Evolutionary conservation across 805 yeast species (phyloP).

Genomic region (Candida morakotiae): DNA sequence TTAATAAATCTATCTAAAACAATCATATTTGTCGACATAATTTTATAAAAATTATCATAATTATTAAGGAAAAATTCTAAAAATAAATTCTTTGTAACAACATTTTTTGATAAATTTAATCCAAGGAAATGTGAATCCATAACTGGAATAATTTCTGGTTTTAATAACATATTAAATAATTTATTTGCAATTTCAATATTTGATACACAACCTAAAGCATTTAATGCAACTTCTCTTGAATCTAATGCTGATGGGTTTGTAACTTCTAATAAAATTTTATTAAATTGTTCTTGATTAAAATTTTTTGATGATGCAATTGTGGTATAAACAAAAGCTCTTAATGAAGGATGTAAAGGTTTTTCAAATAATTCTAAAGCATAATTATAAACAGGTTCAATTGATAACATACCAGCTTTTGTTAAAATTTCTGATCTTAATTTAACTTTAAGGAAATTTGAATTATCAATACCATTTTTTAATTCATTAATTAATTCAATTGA

Average conservation of each 20-base stretch:
- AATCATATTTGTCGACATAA: slow-evolving; percentile 48
- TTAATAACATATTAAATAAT: slow-evolving; percentile 37
- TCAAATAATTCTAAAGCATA: slow-evolving; percentile 29
- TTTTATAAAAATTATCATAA: slow-evolving; percentile 40
- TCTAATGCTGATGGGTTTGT: slow-evolving; percentile 51
- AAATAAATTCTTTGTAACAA: slow-evolving; percentile 36
- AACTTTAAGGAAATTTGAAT: slow-evolving; percentile 22
- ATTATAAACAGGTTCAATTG: slow-evolving; percentile 33
- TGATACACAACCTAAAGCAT: slow-evolving; percentile 48
- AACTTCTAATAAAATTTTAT: slow-evolving; percentile 42
- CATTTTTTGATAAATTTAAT: slow-evolving; percentile 43
- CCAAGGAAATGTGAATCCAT: slow-evolving; percentile 60
- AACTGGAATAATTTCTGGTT: slow-evolving; percentile 43
- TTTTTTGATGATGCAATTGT: slow-evolving; percentile 38
- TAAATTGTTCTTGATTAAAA: slow-evolving; percentile 31
- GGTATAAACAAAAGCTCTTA: slow-evolving; percentile 39
- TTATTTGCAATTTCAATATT: slow-evolving; percentile 32
- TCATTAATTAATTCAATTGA: slow-evolving; percentile 22
- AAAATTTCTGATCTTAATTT: slow-evolving; percentile 39
- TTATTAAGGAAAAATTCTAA: slow-evolving; percentile 50
- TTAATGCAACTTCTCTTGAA: slow-evolving; percentile 53
- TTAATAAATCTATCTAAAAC: slow-evolving; percentile 46
- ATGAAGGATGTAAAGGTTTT: slow-evolving; percentile 38
- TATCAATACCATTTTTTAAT: slow-evolving; percentile 12
- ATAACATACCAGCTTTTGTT: slow-evolving; percentile 34